These are phyloP conservation scores for Termitomyces sp. DNA, from an alignment of 768 basidiomycete species.

Conservation along the genomic window DNA sequence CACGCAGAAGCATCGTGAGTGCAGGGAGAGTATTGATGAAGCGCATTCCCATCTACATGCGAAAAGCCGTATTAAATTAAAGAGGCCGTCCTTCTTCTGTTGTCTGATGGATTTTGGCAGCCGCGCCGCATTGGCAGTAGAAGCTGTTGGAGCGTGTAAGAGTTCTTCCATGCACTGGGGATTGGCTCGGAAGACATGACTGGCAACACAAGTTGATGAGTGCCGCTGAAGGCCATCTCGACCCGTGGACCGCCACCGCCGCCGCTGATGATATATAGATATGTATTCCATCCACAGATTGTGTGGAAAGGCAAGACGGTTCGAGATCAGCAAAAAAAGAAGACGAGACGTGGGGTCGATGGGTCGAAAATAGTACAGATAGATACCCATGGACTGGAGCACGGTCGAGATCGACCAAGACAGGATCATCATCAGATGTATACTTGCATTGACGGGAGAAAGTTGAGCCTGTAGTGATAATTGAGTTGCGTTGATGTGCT, in stretches of 20 bases:
- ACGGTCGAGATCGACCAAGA: neutral
- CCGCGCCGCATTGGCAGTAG: constrained; percentile 2
- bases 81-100: neutral
- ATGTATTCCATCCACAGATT: neutral
- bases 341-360: neutral
- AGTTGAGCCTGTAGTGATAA: too few species aligned
- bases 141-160: neutral
- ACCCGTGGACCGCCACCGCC: constrained; percentile 2
- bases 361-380: neutral
- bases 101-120: constrained; percentile 1
- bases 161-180: neutral
- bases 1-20: constrained; percentile 11
- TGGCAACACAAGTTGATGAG: neutral
- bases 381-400: neutral
- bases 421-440: neutral
- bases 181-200: neutral
- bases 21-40: neutral
- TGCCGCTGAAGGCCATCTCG: neutral
- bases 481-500: too few species aligned
- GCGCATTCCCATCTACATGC: constrained; percentile 3
- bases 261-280: neutral
- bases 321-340: neutral
- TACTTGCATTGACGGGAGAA: too few species aligned
- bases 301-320: too few species aligned
- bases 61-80: neutral